phyloP scores from a whole-genome alignment of 2,329 filamentous ascomycete genomes.

The Cordyceps javanica region DNA sequence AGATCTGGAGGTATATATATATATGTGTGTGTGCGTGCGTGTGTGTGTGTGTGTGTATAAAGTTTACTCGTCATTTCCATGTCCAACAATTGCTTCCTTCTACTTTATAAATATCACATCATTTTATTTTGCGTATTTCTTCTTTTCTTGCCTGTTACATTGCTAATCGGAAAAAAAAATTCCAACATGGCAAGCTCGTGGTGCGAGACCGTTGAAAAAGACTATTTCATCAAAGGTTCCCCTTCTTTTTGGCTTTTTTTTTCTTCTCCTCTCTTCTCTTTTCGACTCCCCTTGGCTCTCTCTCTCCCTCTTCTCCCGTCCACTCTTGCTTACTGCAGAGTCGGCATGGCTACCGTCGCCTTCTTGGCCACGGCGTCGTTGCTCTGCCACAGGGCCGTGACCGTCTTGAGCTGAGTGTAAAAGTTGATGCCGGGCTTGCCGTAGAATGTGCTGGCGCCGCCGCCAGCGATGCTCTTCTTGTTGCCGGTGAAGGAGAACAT shows the following conservation, averaged over 20 bases:
- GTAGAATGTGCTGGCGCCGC: conserved; percentile 91
- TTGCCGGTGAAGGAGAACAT: conserved; percentile 70
- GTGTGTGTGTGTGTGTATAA: no score
- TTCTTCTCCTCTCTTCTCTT: background rate
- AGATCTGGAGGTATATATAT: no score
- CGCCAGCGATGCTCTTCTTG: conserved; percentile 89
- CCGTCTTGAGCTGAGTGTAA: conserved; percentile 96
- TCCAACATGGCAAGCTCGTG: background rate
- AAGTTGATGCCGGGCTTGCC: conserved; percentile 88
- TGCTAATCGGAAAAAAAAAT: background rate
- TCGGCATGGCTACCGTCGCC: conserved; percentile 85
- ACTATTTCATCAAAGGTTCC: background rate
- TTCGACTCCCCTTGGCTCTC: background rate
- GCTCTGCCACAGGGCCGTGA: conserved; percentile 83
- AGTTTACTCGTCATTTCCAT: no score
- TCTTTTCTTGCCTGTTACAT: background rate
- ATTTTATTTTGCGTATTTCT: background rate
- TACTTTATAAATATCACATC: no score
- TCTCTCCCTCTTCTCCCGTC: no score
- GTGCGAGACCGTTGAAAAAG: background rate
- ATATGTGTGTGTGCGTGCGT: no score
- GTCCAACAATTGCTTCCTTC: no score
- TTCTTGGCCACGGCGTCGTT: conserved; percentile 81
- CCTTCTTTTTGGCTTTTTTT: background rate
- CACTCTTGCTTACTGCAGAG: conserved; percentile 33